A percentile compares a stretch with the other conserved stretches of the same genome.
These are phyloP conservation scores for Cadophora sp. DNA, from an alignment of 2,329 filamentous ascomycete genomes.

Conservation along the genomic window DNA sequence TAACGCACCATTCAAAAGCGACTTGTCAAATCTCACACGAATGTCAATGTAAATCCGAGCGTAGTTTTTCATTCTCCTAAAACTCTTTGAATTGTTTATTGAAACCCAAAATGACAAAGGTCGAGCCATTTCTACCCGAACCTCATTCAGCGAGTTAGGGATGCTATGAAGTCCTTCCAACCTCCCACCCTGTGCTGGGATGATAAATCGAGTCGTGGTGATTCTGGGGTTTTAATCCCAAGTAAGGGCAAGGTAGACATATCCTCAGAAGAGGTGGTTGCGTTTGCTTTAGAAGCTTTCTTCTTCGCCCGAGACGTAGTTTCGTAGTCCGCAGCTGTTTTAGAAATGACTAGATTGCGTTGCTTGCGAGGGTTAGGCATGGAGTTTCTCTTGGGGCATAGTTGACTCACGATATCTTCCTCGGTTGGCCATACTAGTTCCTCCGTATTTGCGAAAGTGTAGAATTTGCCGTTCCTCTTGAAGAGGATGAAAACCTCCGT, in stretches of 20 bases:
- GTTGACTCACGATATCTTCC: constrained; percentile 20
- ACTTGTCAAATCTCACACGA: not conserved
- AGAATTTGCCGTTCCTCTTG: constrained; percentile 26
- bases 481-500: constrained; percentile 27
- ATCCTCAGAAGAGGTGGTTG: not conserved
- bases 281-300: constrained; percentile 9
- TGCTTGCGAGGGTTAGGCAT: constrained; percentile 13
- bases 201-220: not conserved
- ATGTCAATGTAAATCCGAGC: not conserved
- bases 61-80: not conserved
- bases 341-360: constrained; percentile 13
- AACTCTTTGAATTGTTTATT: not conserved
- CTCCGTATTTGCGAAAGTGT: constrained; percentile 23
- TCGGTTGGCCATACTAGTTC: constrained; percentile 17
- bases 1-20: not conserved
- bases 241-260: not conserved
- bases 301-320: constrained; percentile 2
- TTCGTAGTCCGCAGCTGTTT: constrained; percentile 23
- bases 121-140: not conserved
- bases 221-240: constrained; percentile 1
- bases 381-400: not conserved
- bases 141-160: not conserved
- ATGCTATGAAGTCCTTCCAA: constrained; percentile 1
- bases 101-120: not conserved
- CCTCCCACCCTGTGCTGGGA: not conserved